Percentiles rank a stretch among this genome's conserved stretches.
These are phyloP conservation scores for Populus davidiana DNA, from an alignment of 345 rosid genomes.

Conservation along the genomic window DNA sequence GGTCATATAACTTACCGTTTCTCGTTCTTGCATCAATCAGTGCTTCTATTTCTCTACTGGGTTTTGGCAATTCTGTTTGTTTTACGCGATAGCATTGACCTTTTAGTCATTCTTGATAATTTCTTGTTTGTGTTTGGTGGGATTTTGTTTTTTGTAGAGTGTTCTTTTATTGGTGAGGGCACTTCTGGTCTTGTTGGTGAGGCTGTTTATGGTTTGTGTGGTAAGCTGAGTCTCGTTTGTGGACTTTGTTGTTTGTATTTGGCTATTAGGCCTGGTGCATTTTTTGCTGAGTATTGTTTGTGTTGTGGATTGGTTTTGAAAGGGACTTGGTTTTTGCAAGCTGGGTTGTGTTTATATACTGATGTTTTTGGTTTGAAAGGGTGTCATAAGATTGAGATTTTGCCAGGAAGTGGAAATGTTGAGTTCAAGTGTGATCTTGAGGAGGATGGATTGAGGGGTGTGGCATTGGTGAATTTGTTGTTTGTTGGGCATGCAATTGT, in stretches of 20 bases:
- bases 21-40: slow-evolving; percentile 47
- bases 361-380: slow-evolving; percentile 48
- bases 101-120: slow-evolving; percentile 26
- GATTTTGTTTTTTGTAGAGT: slow-evolving; percentile 45
- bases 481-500: slow-evolving; percentile 48
- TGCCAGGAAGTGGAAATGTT: slow-evolving; percentile 24
- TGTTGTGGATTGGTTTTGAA: slow-evolving; percentile 48
- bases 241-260: slow-evolving; percentile 48
- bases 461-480: slow-evolving; percentile 50
- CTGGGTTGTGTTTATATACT: slow-evolving; percentile 46
- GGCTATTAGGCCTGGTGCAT: slow-evolving; percentile 45
- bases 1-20: slow-evolving; percentile 45
- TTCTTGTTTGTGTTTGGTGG: slow-evolving; percentile 31
- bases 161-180: slow-evolving; percentile 38
- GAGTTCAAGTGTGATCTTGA: slow-evolving; percentile 50
- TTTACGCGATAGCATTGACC: slow-evolving; percentile 29
- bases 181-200: slow-evolving; percentile 31
- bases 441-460: slow-evolving; percentile 52
- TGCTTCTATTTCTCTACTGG: slow-evolving; percentile 46
- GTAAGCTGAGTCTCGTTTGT: slow-evolving; percentile 44
- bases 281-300: slow-evolving; percentile 46
- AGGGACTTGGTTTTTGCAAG: slow-evolving; percentile 56
- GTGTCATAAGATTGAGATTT: slow-evolving; percentile 30
- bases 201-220: slow-evolving; percentile 35
- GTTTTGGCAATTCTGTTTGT: slow-evolving; percentile 32